A percentile compares a stretch with the other conserved stretches of the same genome.
Evolutionary conservation across 345 rosid species (phyloP).

Genomic region (Leavenworthia alabamica): DNA sequence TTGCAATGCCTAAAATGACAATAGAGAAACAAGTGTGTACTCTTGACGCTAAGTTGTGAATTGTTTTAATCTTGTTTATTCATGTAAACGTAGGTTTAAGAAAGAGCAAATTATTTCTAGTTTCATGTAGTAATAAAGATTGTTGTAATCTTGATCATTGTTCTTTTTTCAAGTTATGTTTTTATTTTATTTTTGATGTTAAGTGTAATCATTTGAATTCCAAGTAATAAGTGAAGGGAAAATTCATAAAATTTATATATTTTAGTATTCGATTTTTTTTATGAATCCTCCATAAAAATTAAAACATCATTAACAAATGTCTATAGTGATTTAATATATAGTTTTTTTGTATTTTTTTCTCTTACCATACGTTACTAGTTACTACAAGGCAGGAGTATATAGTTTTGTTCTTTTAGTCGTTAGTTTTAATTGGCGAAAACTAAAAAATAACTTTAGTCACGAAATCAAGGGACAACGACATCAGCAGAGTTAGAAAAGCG

Average conservation of each 20-base stretch:
- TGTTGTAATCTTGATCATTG: neutral
- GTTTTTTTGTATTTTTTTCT: too few relatives aligned
- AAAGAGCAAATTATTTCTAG: neutral
- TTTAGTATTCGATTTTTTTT: neutral
- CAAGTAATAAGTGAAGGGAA: neutral
- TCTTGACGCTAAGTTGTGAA: conserved; percentile 29
- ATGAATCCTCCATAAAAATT: too few relatives aligned
- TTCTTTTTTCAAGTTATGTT: neutral
- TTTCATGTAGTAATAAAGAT: neutral
- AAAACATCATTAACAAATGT: too few relatives aligned
- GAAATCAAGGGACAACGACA: conserved; percentile 15
- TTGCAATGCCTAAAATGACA: conserved; percentile 34
- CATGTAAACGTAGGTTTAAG: neutral
- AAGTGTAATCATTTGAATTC: neutral
- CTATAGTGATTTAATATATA: too few relatives aligned
- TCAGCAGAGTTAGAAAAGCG: conserved; percentile 13
- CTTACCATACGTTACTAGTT: too few relatives aligned
- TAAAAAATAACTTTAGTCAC: neutral
- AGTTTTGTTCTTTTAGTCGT: too few relatives aligned
- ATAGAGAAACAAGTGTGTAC: conserved; percentile 39
- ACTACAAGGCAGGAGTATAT: too few relatives aligned
- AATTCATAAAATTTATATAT: neutral
- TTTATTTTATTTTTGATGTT: neutral
- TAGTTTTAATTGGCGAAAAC: neutral
- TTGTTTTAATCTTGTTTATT: neutral